A percentile compares a stretch with the other conserved stretches of the same genome.
These are phyloP conservation scores for Hypoxylon sp. DNA, from an alignment of 2,329 filamentous ascomycete genomes.

Conservation along the genomic window DNA sequence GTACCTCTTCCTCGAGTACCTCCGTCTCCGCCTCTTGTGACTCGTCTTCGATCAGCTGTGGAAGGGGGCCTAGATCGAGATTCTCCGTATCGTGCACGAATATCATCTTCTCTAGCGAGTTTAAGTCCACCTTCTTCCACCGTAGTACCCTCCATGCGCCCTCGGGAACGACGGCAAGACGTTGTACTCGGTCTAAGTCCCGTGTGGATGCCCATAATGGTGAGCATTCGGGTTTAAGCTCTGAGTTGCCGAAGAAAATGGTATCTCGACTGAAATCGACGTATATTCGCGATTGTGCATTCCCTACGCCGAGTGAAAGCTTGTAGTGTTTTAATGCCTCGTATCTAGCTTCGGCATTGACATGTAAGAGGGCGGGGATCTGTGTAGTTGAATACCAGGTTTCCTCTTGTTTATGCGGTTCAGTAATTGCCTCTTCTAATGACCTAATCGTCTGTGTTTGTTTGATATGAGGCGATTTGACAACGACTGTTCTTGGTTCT, in stretches of 20 bases:
- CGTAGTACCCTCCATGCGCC: constrained; percentile 53
- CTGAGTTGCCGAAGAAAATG: constrained; percentile 52
- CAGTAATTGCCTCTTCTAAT: constrained; percentile 48
- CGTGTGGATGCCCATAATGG: constrained; percentile 50
- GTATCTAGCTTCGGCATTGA: constrained; percentile 54
- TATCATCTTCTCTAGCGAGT: constrained; percentile 52
- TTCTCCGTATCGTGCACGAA: constrained; percentile 54
- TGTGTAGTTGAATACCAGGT: constrained; percentile 53
- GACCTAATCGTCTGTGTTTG: constrained; percentile 42
- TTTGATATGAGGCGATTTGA: constrained; percentile 49
- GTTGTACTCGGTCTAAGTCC: constrained; percentile 49
- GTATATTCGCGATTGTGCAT: constrained; percentile 50
- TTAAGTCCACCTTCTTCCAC: constrained; percentile 50
- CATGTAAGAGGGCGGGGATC: constrained; percentile 54
- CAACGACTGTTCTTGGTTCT: constrained; percentile 49
- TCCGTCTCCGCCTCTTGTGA: constrained; percentile 44
- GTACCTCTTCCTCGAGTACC: constrained; percentile 43
- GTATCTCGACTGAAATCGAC: constrained; percentile 54
- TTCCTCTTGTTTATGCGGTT: constrained; percentile 37
- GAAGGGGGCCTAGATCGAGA: constrained; percentile 45
- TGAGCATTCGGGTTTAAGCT: constrained; percentile 51
- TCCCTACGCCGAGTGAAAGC: constrained; percentile 50
- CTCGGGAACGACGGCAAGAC: constrained; percentile 54
- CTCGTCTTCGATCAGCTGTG: constrained; percentile 52
- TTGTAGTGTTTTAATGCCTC: constrained; percentile 54